Conservation (phyloP, 345 rosid species). For the Toxicodendron radicans region DNA sequence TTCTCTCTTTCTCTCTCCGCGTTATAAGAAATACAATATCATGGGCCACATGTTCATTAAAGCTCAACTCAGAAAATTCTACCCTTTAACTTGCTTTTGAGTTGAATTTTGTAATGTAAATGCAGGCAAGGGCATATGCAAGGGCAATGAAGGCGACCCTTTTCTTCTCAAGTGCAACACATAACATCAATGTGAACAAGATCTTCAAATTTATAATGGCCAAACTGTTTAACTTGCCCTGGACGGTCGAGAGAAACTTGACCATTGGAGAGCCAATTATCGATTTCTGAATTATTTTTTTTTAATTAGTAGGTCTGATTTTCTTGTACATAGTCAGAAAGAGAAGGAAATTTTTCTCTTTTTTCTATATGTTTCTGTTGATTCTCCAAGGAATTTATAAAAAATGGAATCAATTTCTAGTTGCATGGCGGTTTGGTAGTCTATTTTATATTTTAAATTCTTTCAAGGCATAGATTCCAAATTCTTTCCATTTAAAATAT, state of each 20-base stretch:
- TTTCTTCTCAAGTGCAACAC: conserved; percentile 93
- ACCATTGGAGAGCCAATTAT: conserved; percentile 92
- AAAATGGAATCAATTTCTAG: not conserved
- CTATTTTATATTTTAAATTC: not conserved
- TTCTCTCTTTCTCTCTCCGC: conserved; percentile 19
- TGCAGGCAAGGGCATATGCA: conserved; percentile 93
- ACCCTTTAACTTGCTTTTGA: conserved; percentile 9
- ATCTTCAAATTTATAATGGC: conserved; percentile 93
- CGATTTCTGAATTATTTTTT: conserved; percentile 47
- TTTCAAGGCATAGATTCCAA: not conserved
- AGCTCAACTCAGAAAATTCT: conserved; percentile 8
- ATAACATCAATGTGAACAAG: conserved; percentile 96
- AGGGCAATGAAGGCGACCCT: conserved; percentile 91
- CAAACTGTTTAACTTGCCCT: conserved; percentile 84
- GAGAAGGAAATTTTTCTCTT: not conserved
- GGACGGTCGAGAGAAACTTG: conserved; percentile 81
- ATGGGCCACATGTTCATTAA: conserved; percentile 32
- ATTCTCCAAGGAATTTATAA: no score
- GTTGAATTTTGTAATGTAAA: no score
- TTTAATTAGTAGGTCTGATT: not conserved
- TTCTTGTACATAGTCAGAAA: conserved; percentile 28
- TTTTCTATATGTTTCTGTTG: no score
- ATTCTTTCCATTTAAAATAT: not conserved
- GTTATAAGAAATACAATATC: conserved; percentile 20
- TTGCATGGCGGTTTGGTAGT: not conserved